Evolutionary conservation across 495 filamentous ascomycete species (phyloP), one percentile per base, ranked within the genome.

Genomic region (Xylaria grammica): DNA sequence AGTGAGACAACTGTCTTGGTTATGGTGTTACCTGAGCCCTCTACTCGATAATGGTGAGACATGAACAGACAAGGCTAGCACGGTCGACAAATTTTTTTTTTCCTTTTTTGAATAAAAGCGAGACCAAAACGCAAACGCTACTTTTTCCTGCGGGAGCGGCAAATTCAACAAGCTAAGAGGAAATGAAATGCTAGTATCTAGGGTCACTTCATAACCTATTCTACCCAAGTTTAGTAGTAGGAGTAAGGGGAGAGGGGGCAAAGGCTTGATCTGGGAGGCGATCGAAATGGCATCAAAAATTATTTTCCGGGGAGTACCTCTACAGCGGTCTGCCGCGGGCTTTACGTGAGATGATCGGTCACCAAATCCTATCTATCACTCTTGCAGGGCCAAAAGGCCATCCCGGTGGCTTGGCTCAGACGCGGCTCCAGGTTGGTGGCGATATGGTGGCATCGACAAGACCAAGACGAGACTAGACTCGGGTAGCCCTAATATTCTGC

Each of bases 341-440:
- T 46, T 50, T 60, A 49, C 38, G 4, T 19, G 19, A 50, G 46
- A n/a, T 15, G 58, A 38, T 27, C n/a, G 13, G 24, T 57, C 24
- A 57, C 38, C 9, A 45, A 57, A 9, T 29, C 15, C 34, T 44
- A 29, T 44, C 40, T 44, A 29, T 29, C n/a, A 38, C 15, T 13
- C 30, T n/a, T 62, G 29, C 49, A 54, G 34, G 30, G 42, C 17
- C 40, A 49, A 26, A 24, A n/a, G 10, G 11, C 60, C 26, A 55
- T 54, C 50, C 42, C 40, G 38, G 32, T 40, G 58, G 45, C 60
- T 62, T 53, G 36, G 49, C 34, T 45, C 38, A 29, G 44, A 44
- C 42, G n/a, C 34, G 62, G 45, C 46, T 48, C 44, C 53, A 32
- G 40, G 9, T 10, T 64, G 62, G 44, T 64, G 56, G 56, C 56